Evolutionary conservation across 805 yeast species (phyloP), one percentile per base, ranked within the genome.

Genomic region (Wickerhamomyces alni): DNA sequence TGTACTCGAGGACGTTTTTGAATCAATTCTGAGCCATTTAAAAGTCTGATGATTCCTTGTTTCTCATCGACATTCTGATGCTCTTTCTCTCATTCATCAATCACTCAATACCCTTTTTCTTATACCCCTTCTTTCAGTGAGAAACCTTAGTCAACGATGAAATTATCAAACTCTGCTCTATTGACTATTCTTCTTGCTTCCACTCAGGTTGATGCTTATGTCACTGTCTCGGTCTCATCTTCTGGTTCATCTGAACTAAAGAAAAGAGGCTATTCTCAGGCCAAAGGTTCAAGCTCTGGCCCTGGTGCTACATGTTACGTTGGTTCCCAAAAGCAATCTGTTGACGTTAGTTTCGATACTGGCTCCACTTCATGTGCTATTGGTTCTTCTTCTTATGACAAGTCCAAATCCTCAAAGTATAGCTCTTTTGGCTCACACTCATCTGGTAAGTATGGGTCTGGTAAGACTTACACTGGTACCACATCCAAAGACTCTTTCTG

Each of bases 291-390:
- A 21, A 21, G 29, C 15, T 22, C 7, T 28, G 28, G 16, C 26
- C 37, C 24, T 19, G 47, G 44, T 5, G 38, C 42, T 5, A 26
- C 36, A 13, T 38, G 38, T 41, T 43, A 40, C 30, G 17, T 43
- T 11, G 47, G 47, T 28, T 34, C 40, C 9, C 24, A 29, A 13
- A 37, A 40, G 33, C n/a, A 18, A n/a, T 9, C 42, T 9, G 44
- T 43, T 29, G 36, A 37, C 37, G 36, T 43, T 15, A 19, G 26
- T 11, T 36, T 43, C 9, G 47, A 43, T 26, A 43, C 47, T 5
- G 38, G 44, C 26, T 26, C 44, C 1, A 18, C 30, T 8, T 17
- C 18, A 17, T 43, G 39, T 33, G 24, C 30, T 26, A 30, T 43
- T 16, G 39, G 22, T 15, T 17, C 34, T 5, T 40, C 39, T 11